Evolutionary conservation across 768 basidiomycete genomes (phyloP).

Genomic region (Suillus occidentalis): DNA sequence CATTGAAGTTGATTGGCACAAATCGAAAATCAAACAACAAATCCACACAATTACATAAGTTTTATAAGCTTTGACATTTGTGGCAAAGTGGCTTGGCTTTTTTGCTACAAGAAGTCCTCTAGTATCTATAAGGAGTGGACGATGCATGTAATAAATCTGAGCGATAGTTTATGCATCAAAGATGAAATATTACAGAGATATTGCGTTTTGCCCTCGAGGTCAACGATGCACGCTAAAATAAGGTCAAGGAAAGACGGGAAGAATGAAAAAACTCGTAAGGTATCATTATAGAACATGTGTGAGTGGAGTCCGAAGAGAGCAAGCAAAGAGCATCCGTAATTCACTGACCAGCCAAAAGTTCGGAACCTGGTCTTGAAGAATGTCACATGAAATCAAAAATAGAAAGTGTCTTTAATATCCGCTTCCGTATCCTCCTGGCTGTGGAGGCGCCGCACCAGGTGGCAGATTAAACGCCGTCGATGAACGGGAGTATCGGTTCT

Average conservation of each 20-base stretch:
- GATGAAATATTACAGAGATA: constrained; percentile 5
- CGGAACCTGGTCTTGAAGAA: constrained; percentile 4
- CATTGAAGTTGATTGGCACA: neutral
- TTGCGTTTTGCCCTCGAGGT: neutral
- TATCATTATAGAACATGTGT: constrained; percentile 8
- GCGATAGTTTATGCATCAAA: neutral
- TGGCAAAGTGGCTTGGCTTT: neutral
- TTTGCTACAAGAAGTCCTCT: neutral
- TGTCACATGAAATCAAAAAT: constrained; percentile 9
- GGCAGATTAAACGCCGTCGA: constrained; percentile 57
- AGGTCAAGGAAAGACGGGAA: neutral
- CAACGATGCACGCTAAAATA: constrained; percentile 1
- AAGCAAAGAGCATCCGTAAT: constrained; percentile 10
- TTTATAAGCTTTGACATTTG: too few relatives aligned
- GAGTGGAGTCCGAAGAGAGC: constrained; percentile 4
- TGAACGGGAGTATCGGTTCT: constrained; percentile 72
- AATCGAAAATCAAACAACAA: neutral
- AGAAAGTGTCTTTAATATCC: constrained; percentile 9
- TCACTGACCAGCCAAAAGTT: constrained; percentile 1
- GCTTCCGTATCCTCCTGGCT: constrained; percentile 29
- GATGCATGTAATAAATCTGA: constrained; percentile 1
- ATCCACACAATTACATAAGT: neutral
- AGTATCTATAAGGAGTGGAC: neutral
- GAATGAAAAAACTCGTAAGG: constrained; percentile 3
- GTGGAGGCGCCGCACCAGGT: constrained; percentile 74